Conservation (phyloP, 768 basidiomycete species). For the Trametes meyenii region DNA sequence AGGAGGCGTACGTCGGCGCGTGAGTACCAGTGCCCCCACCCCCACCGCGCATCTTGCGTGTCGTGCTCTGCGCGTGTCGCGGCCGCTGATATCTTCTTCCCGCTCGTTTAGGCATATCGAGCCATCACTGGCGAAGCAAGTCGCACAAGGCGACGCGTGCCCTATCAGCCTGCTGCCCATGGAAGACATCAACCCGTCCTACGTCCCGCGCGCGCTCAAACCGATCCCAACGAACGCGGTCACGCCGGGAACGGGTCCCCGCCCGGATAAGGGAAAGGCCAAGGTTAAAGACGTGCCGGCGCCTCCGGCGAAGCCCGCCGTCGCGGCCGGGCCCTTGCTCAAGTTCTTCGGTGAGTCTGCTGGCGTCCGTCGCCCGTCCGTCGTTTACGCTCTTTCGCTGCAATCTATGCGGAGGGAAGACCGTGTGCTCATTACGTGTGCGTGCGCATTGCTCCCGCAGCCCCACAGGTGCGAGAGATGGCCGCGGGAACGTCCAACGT, state of each 20-base stretch:
- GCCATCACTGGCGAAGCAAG: conserved; percentile 58
- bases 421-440: conserved; percentile 22
- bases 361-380: conserved; percentile 5
- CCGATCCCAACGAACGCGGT: conserved; percentile 34
- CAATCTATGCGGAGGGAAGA: neutral
- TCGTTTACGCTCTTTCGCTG: conserved; percentile 14
- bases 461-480: conserved; percentile 20
- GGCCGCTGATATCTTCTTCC: conserved; percentile 9
- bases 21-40: conserved; percentile 38
- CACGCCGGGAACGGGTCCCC: conserved; percentile 20
- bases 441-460: conserved; percentile 20
- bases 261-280: conserved; percentile 29
- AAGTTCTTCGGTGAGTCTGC: conserved; percentile 63
- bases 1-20: conserved; percentile 76
- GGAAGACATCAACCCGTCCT: conserved; percentile 75
- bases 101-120: conserved; percentile 59
- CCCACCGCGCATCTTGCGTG: neutral
- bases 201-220: conserved; percentile 56
- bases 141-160: conserved; percentile 72
- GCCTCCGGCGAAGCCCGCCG: conserved; percentile 26
- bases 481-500: neutral
- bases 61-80: conserved; percentile 20
- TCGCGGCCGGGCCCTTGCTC: conserved; percentile 44
- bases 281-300: conserved; percentile 53
- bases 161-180: conserved; percentile 72